These are phyloP conservation scores for Diaporthe citrichinensis DNA, from an alignment of 2,329 filamentous ascomycete species.

Conservation along the genomic window DNA sequence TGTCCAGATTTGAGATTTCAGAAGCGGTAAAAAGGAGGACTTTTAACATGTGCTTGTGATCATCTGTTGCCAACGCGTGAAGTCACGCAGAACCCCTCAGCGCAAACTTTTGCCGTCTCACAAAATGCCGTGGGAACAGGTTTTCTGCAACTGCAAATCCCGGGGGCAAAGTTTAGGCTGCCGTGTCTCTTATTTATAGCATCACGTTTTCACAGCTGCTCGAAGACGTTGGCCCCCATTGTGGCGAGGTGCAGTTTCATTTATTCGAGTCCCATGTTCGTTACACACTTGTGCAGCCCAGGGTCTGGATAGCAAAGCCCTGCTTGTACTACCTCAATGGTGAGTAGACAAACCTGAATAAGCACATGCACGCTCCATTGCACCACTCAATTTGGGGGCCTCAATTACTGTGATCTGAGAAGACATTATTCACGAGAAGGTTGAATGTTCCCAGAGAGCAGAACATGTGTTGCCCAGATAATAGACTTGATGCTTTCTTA, in stretches of 20 bases:
- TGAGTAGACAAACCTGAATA: background rate
- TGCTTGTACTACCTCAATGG: background rate
- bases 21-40: background rate
- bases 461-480: background rate
- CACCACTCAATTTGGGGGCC: background rate
- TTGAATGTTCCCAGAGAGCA: background rate
- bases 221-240: background rate
- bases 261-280: background rate
- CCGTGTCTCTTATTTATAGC: background rate
- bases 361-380: no score
- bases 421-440: background rate
- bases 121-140: background rate
- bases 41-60: background rate
- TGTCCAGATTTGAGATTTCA: background rate
- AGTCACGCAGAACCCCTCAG: background rate
- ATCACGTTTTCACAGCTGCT: background rate
- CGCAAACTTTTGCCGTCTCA: background rate
- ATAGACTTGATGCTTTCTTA: background rate
- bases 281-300: background rate
- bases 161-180: background rate
- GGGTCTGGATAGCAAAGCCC: no score
- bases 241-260: background rate
- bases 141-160: background rate
- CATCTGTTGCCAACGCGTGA: background rate
- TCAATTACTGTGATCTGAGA: background rate